Percentiles rank a stretch among this genome's conserved stretches.
Conservation (phyloP, 768 basidiomycete genomes). For the Lactifluus hygrophoroides region DNA sequence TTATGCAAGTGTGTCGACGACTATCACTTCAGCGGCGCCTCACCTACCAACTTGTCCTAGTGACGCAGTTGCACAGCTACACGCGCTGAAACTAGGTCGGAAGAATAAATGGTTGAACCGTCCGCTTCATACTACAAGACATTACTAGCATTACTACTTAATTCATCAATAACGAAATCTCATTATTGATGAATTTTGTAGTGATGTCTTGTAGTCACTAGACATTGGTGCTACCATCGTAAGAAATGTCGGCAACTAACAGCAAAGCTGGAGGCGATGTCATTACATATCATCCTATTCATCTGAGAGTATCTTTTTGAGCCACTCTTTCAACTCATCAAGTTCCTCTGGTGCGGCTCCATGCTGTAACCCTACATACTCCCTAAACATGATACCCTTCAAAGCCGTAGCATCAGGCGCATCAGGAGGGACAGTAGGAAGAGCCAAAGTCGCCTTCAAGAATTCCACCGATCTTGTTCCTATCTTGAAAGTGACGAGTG, state of each 20-base stretch:
- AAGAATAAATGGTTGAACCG: background rate
- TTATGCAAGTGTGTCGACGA: background rate
- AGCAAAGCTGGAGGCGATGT: background rate
- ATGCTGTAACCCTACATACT: constrained; percentile 64
- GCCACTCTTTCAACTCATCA: constrained; percentile 60
- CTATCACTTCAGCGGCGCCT: background rate
- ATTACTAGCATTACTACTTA: too few species aligned
- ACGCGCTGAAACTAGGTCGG: background rate
- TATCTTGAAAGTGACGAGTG: constrained; percentile 52
- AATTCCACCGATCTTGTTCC: constrained; percentile 48
- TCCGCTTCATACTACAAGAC: too few species aligned
- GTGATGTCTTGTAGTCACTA: background rate
- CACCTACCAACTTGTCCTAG: background rate
- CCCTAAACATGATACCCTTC: constrained; percentile 57
- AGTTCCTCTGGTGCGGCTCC: constrained; percentile 56
- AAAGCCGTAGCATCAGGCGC: constrained; percentile 30
- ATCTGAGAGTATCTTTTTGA: constrained; percentile 47
- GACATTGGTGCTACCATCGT: background rate
- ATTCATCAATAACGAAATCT: too few species aligned
- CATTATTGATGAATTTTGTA: too few species aligned
- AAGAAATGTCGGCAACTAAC: background rate
- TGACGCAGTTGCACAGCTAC: background rate
- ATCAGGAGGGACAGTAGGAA: constrained; percentile 29
- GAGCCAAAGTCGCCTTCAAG: constrained; percentile 45
- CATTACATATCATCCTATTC: background rate